Conservation (phyloP, 176 grass and related monocot species). For the Triticum turgidum region DNA sequence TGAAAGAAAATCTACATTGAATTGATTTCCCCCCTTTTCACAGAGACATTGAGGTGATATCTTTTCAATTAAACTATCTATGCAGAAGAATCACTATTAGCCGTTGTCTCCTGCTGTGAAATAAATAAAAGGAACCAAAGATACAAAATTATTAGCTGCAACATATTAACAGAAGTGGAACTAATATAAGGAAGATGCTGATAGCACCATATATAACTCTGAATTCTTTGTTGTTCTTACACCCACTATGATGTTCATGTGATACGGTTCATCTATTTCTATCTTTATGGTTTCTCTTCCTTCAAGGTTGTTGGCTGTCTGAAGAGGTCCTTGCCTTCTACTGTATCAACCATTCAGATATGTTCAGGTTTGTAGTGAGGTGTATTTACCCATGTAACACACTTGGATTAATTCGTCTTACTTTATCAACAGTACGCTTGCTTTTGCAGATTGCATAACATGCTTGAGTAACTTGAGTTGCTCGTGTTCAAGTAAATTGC, state of each 20-base stretch:
- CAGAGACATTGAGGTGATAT: background rate
- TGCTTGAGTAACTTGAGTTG: constrained; percentile 11
- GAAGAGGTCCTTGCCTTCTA: constrained; percentile 98
- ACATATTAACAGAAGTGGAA: too few relatives aligned
- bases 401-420: background rate
- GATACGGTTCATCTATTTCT: background rate
- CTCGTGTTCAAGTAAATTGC: background rate
- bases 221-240: constrained; percentile 9
- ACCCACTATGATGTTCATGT: background rate
- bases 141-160: background rate
- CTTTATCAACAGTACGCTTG: background rate
- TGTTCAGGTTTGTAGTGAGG: constrained; percentile 68
- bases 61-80: background rate
- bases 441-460: constrained; percentile 22
- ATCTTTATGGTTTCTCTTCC: background rate
- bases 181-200: too few relatives aligned
- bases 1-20: background rate
- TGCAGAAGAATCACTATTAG: background rate
- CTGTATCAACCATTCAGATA: constrained; percentile 62
- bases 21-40: background rate
- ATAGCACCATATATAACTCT: background rate
- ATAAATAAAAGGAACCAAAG: background rate
- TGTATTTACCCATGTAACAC: constrained; percentile 5
- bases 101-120: background rate
- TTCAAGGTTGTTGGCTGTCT: constrained; percentile 87